Evolutionary conservation across 1,284 basidiomycete genomes (phyloP).

Genomic region (Melampsora abietis-canadensis): DNA sequence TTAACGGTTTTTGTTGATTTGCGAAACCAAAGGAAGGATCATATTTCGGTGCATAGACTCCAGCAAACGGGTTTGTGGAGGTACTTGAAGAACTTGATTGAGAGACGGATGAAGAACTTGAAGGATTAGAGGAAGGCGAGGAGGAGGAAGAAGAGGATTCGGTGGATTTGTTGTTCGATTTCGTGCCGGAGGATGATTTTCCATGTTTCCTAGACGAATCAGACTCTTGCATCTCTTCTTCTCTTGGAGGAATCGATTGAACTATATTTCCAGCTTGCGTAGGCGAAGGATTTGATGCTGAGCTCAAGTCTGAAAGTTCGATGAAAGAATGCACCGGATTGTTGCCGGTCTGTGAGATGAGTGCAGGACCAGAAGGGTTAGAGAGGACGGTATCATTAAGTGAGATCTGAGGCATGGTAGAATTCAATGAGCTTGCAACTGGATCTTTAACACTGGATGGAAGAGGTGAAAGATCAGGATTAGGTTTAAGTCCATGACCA

Average conservation of each 20-base stretch:
- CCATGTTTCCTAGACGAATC: background rate
- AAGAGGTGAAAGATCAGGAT: background rate
- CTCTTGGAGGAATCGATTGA: constrained; percentile 6
- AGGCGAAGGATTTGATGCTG: background rate
- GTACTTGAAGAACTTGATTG: constrained; percentile 7
- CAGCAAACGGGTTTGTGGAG: constrained; percentile 4
- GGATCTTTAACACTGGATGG: background rate
- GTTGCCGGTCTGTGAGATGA: background rate
- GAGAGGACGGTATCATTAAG: background rate
- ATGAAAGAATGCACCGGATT: background rate
- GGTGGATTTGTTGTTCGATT: background rate
- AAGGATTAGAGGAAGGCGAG: background rate
- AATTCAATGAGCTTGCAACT: background rate
- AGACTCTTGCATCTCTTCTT: background rate
- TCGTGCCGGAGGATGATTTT: background rate
- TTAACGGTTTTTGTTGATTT: background rate
- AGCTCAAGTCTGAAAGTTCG: background rate
- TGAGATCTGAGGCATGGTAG: constrained; percentile 1
- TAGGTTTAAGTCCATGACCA: background rate
- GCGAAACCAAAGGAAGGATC: constrained; percentile 4
- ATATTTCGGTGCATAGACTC: background rate
- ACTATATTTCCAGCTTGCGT: background rate
- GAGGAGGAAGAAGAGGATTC: background rate
- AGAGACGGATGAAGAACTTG: background rate
- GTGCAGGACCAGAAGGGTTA: background rate